Percentiles rank a stretch among this genome's conserved stretches.
These are phyloP conservation scores for Colletotrichum higginsianum DNA, from an alignment of 2,329 filamentous ascomycete genomes.

Conservation along the genomic window DNA sequence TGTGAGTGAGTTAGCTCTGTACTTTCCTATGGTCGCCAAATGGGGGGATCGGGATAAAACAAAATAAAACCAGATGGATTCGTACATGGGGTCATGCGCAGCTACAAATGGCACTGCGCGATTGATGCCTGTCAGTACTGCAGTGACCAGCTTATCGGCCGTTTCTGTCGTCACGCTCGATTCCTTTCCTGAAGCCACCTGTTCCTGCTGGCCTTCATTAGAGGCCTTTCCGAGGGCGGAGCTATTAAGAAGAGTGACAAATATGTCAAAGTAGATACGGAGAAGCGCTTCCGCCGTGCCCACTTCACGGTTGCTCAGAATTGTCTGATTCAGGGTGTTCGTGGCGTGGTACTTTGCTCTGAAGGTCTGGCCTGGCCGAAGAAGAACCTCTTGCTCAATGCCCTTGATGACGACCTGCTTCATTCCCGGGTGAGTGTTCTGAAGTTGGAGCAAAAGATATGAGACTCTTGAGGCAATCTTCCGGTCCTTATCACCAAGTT, in stretches of 20 bases:
- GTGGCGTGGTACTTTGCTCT: constrained; percentile 96
- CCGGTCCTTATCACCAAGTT: constrained; percentile 93
- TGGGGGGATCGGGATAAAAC: background rate
- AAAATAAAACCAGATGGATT: constrained; percentile 46
- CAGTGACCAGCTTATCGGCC: constrained; percentile 92
- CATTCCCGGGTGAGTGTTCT: constrained; percentile 93
- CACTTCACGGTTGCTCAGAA: constrained; percentile 87
- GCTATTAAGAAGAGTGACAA: constrained; percentile 82
- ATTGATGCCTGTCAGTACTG: constrained; percentile 93
- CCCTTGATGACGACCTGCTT: constrained; percentile 88
- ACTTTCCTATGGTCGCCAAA: too few relatives aligned
- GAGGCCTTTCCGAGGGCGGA: constrained; percentile 31
- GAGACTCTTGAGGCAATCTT: constrained; percentile 96
- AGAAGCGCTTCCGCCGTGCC: constrained; percentile 85
- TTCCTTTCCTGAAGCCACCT: constrained; percentile 35
- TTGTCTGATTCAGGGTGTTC: constrained; percentile 97
- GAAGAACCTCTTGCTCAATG: constrained; percentile 89
- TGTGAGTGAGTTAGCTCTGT: constrained; percentile 49
- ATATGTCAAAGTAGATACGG: constrained; percentile 92
- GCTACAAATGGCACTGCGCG: constrained; percentile 94
- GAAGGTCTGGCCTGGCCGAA: constrained; percentile 87
- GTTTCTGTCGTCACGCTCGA: constrained; percentile 70
- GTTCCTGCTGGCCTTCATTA: constrained; percentile 18
- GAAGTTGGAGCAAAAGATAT: constrained; percentile 91
- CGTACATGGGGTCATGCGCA: constrained; percentile 81